Evolutionary conservation across 2,329 filamentous ascomycete genomes (phyloP).

Genomic region (Juglanconis oblonga): DNA sequence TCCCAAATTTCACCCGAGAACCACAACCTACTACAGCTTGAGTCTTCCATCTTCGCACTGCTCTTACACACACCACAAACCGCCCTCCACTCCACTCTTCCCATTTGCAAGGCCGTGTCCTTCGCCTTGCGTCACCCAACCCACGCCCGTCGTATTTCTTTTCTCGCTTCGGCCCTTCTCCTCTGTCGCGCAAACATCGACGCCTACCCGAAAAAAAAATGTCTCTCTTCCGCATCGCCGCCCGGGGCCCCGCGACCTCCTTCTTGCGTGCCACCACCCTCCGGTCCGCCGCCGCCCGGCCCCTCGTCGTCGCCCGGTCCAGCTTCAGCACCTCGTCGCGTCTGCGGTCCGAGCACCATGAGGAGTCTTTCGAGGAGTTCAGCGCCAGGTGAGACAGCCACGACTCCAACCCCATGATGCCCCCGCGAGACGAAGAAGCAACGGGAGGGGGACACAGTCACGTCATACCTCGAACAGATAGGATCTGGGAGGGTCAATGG

Average conservation of each 20-base stretch:
- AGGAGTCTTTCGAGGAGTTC: conserved; percentile 99
- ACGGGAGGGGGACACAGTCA: not conserved
- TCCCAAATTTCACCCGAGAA: not conserved
- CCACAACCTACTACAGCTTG: not conserved
- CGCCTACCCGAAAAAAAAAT: conserved; percentile 5
- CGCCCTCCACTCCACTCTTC: conserved; percentile 16
- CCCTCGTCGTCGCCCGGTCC: conserved; percentile 43
- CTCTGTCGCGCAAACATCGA: conserved; percentile 28
- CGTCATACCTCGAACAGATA: conserved; percentile 4
- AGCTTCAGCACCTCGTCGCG: conserved; percentile 63
- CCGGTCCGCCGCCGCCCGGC: conserved; percentile 47
- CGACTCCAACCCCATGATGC: not conserved
- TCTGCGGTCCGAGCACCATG: conserved; percentile 65
- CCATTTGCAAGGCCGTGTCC: conserved; percentile 24
- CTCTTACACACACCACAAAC: conserved; percentile 3
- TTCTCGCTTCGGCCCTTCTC: conserved; percentile 56
- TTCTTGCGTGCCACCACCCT: conserved; percentile 63
- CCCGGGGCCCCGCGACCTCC: conserved; percentile 59
- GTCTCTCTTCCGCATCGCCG: conserved; percentile 64
- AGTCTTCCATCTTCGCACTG: not conserved
- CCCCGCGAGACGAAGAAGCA: not conserved
- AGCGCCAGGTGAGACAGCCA: conserved; percentile 75
- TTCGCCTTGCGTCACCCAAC: conserved; percentile 21
- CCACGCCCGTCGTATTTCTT: conserved; percentile 8
- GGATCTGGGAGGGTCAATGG: conserved; percentile 10